These are phyloP conservation scores for Primulina tabacum DNA, from an alignment of 257 asterid genomes.

Conservation along the genomic window DNA sequence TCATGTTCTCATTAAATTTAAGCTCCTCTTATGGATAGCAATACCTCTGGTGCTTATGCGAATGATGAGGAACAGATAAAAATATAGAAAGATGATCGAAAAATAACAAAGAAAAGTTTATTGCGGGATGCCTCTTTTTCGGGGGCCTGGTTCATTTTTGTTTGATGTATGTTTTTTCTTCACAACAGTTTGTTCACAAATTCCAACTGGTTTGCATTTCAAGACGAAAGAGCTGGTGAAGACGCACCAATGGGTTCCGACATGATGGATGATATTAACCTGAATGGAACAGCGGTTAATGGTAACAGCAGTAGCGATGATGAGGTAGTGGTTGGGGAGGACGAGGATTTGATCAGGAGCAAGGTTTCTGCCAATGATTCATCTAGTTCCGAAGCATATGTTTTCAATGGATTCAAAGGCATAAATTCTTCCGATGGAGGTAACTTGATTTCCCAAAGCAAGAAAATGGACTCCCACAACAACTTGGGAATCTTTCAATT, in stretches of 20 bases:
- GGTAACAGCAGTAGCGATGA: constrained; percentile 70
- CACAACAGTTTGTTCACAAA: constrained; percentile 89
- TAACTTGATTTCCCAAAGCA: constrained; percentile 26
- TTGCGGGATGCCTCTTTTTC: not conserved
- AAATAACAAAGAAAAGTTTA: not conserved
- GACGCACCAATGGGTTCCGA: constrained; percentile 54
- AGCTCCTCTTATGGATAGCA: no score
- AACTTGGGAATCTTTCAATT: constrained; percentile 56
- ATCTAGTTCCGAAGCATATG: constrained; percentile 28
- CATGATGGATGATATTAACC: constrained; percentile 53
- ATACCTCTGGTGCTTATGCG: no score
- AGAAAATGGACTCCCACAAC: constrained; percentile 35
- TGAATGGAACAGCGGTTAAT: constrained; percentile 53
- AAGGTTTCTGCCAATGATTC: constrained; percentile 40
- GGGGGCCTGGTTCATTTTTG: constrained; percentile 10
- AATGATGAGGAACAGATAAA: not conserved
- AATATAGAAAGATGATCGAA: not conserved
- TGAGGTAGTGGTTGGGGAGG: constrained; percentile 94
- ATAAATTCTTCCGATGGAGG: constrained; percentile 24
- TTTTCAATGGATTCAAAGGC: constrained; percentile 28
- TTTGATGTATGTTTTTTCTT: constrained; percentile 24
- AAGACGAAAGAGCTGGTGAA: constrained; percentile 62
- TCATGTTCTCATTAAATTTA: not conserved
- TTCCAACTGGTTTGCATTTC: constrained; percentile 99
- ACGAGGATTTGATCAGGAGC: constrained; percentile 54